Evolutionary conservation across 164 flowering plant genomes (phyloP).

Genomic region (Vitis rotundifolia): DNA sequence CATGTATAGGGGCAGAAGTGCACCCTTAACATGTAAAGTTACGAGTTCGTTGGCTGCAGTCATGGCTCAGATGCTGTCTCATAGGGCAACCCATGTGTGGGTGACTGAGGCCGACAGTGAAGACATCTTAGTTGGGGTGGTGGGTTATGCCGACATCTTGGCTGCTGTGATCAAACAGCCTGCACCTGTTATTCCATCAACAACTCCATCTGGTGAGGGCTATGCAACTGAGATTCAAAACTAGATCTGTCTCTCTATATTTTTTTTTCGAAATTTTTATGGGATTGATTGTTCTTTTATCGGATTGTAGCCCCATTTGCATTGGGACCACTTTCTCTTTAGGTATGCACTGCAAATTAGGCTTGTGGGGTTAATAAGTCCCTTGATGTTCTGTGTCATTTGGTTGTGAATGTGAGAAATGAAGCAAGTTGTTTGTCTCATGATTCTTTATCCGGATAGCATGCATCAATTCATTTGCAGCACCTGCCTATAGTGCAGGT

Average conservation of each 20-base stretch:
- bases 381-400: neutral
- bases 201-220: constrained; percentile 17
- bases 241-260: neutral
- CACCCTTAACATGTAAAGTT: constrained; percentile 80
- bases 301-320: neutral
- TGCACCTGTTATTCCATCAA: constrained; percentile 13
- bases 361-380: neutral
- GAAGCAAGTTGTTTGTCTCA: neutral
- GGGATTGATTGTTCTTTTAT: neutral
- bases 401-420: constrained; percentile 1
- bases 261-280: neutral
- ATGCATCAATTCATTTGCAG: neutral
- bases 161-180: constrained; percentile 67
- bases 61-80: constrained; percentile 98
- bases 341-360: neutral
- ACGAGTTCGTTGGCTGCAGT: constrained; percentile 93
- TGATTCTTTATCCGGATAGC: too few relatives aligned
- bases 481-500: too few relatives aligned
- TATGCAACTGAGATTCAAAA: constrained; percentile 20
- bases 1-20: constrained; percentile 89
- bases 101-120: constrained; percentile 79
- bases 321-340: neutral
- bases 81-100: constrained; percentile 94
- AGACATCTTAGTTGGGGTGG: constrained; percentile 77
- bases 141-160: constrained; percentile 79